Evolutionary conservation across 345 rosid species (phyloP), one percentile per base, ranked within the genome.

Genomic region (Pistacia integerrima): DNA sequence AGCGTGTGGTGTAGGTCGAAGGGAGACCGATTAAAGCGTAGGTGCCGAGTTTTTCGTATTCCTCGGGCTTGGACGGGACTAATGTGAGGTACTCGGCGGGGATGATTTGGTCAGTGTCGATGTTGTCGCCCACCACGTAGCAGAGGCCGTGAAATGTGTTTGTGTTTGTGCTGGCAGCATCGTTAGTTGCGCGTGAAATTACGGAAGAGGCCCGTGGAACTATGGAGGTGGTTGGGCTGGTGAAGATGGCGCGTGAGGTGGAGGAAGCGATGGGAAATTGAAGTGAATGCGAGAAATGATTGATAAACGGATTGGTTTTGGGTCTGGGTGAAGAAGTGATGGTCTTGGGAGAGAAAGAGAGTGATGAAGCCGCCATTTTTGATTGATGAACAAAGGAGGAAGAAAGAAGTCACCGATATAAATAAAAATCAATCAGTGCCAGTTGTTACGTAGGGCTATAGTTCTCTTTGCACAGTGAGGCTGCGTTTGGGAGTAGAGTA

Each of bases 71-170:
- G 5, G 98, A 91, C 0, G 98, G 98, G 62, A 94, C 97, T 0
- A 94, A 86, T 1, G 98, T 91, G 58, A 91, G 94, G 82, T 86
- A 88, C 79, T 94, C 98, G 0, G 97, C 97, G 33, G 98, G 98
- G 67, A 93, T 93, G 73, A 94, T 94, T 77, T 94, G 98, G 82
- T 94, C 98, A 4, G 98, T 93, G 89, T 94, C 98, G 73, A 94
- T 93, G 91, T 94, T 93, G 81, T 94, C 98, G 1, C 98, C 92
- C 72, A 93, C 90, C 41, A 94, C 98, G 30, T 94, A 94, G 84
- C 98, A 94, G 77, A 86, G 91, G 1, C 98, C 98, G 48, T 93
- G 98, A 79, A 94, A 94, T 65, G 88, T 36, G 38, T 64, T 69
- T 16, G 81, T 20, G 22, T 84, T 54, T 4, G 83, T 58, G 5